Conservation (phyloP, 352 stramenopile species). For the Phytophthora pistaciae region DNA sequence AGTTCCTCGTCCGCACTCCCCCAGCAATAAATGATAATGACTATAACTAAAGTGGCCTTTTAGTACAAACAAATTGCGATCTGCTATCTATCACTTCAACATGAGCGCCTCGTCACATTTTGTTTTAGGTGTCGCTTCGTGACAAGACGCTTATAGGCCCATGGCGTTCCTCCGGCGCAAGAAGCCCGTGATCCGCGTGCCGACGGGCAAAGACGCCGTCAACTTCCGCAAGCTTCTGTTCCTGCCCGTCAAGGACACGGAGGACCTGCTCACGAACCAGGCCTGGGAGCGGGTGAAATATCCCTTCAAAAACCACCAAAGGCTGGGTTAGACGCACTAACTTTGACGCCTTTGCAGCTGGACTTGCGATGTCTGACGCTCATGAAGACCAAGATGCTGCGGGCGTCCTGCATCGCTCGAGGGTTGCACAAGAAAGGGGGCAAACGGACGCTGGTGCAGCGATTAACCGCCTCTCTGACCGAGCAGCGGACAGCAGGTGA, state of each 20-base stretch:
- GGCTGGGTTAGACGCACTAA: neutral
- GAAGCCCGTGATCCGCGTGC: slow-evolving; percentile 74
- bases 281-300: slow-evolving; percentile 73
- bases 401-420: slow-evolving; percentile 77
- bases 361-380: slow-evolving; percentile 83
- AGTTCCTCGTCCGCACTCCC: slow-evolving; percentile 22
- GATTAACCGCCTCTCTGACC: slow-evolving; percentile 62
- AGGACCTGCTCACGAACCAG: slow-evolving; percentile 73
- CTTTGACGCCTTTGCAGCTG: slow-evolving; percentile 43
- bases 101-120: slow-evolving; percentile 22
- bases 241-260: slow-evolving; percentile 68
- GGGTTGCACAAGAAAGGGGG: slow-evolving; percentile 70
- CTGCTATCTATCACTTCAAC: slow-evolving; percentile 8
- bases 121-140: slow-evolving; percentile 27
- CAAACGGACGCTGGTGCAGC: slow-evolving; percentile 67
- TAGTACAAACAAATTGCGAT: slow-evolving; percentile 1
- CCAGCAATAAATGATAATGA: slow-evolving; percentile 29
- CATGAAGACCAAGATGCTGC: slow-evolving; percentile 88
- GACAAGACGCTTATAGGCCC: neutral
- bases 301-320: neutral
- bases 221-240: slow-evolving; percentile 88
- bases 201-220: slow-evolving; percentile 73
- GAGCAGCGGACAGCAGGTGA: slow-evolving; percentile 69
- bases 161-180: slow-evolving; percentile 77
- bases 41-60: slow-evolving; percentile 11